Evolutionary conservation across 2,329 filamentous ascomycete genomes (phyloP), one percentile per base, ranked within the genome.

Genomic region (Orbilia javanica): DNA sequence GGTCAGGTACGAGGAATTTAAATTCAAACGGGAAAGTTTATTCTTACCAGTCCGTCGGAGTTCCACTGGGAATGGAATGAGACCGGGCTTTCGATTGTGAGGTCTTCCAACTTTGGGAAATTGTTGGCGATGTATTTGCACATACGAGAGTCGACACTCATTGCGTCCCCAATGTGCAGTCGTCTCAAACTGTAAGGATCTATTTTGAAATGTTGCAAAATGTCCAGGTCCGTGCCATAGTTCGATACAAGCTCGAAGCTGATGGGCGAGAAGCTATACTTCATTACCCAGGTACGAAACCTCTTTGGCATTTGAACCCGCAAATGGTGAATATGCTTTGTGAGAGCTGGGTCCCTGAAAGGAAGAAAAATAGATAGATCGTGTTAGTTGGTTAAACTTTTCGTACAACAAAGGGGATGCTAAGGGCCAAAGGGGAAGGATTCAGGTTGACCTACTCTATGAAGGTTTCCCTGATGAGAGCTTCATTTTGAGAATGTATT

Each of bases 61-160:
- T 78, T 78, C 74, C 74, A 78, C 62, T 78, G 74, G n/a, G 74
- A 78, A 42, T 78, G 74, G 53, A 78, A 78, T n/a, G 74, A 78
- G 20, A 78, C 74, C 4, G 74, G 74, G 62, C 74, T 78, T 72
- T 78, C 74, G 52, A 78, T 78, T 4, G 74, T 78, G 52, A 78
- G 36, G 27, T 78, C 74, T 31, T 78, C 74, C 10, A 78, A 29
- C 46, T 72, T 72, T 10, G 74, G 62, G 22, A 78, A 78, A 34
- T 72, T 78, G 62, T 44, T 78, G 52, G 74, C 74, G 36, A 78
- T 78, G 25, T 78, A 78, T 55, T 78, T 78, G 34, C 74, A 78
- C 74, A 78, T 78, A 20, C 74, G 74, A 42, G 74, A 78, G 57
- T 78, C 74, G n/a, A 78, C 74, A 46, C 74, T 78, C 74, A 78